Evolutionary conservation across 805 yeast species (phyloP).

Genomic region (Candida rishiriensis): DNA sequence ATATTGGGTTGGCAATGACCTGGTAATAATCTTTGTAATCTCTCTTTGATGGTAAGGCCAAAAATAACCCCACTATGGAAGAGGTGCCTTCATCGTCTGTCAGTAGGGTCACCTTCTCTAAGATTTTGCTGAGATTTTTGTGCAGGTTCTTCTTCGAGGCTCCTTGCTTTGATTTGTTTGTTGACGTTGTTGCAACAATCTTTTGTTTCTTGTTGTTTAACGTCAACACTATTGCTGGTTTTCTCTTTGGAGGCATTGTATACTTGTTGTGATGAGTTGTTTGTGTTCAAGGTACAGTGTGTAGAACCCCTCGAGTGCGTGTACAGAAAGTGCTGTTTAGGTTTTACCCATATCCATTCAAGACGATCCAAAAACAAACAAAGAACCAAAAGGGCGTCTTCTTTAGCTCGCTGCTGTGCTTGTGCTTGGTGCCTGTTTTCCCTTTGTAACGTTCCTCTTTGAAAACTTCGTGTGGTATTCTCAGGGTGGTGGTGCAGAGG

Average conservation of each 20-base stretch:
- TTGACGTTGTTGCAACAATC: not conserved
- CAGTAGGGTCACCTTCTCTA: slow-evolving; percentile 31
- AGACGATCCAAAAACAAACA: too few relatives aligned
- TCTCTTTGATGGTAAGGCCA: slow-evolving; percentile 68
- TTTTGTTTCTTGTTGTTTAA: slow-evolving; percentile 17
- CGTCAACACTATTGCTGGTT: slow-evolving; percentile 11
- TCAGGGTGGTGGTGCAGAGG: too few relatives aligned
- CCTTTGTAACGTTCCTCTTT: too few relatives aligned
- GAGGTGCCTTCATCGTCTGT: slow-evolving; percentile 31
- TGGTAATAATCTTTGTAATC: slow-evolving; percentile 78
- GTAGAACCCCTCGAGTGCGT: too few relatives aligned
- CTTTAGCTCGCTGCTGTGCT: too few relatives aligned
- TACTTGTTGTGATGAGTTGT: too few relatives aligned
- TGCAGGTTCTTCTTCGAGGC: slow-evolving; percentile 17
- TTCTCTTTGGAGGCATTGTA: slow-evolving; percentile 20
- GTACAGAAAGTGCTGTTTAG: too few relatives aligned
- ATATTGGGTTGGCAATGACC: slow-evolving; percentile 59
- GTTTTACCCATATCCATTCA: too few relatives aligned
- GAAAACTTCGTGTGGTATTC: too few relatives aligned
- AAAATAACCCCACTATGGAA: slow-evolving; percentile 47
- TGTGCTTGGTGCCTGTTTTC: too few relatives aligned
- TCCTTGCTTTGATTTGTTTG: slow-evolving; percentile 9
- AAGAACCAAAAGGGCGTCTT: too few relatives aligned
- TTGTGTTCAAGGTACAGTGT: too few relatives aligned
- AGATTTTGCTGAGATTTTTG: slow-evolving; percentile 29